Evolutionary conservation across 176 grass and related monocot genomes (phyloP), one percentile per base, ranked within the genome.

Genomic region (Carex cristatella): DNA sequence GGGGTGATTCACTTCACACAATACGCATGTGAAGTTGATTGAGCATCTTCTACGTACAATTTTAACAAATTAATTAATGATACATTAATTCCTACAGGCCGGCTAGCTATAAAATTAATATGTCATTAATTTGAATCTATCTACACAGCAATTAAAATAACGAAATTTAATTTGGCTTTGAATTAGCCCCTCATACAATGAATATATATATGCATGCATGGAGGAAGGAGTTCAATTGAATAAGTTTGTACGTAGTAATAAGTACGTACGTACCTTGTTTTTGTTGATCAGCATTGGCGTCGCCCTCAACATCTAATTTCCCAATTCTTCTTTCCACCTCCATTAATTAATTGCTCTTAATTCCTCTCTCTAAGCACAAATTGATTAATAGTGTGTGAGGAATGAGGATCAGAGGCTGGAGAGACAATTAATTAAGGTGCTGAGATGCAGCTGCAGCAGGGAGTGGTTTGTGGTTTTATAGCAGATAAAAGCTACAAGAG

Each of bases 241-340:
- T 18, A 71, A 72, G 7, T 42, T 7, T 48, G 38, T 13, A 23
- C 23, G 23, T 23, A 23, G 23, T 23, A 23, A 23, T 23, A 23
- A 23, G 23, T 23, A 23, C 23, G 23, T 23, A 23, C 23, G 33
- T 89, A 97, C 95, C 95, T 91, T 83, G 71, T 86, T 91, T 98
- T 85, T 90, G 89, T 70, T 98, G 93, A 7, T 94, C 93, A 18
- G 86, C 88, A 81, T 46, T 81, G 69, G 14, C 67, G 48, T 10
- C 81, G 69, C 74, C 68, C 86, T 93, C 87, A 10, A 83, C 60
- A 74, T 98, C 89, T 70, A 23, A 23, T 23, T 85, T 89, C 63
- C 68, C 88, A 8, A 87, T 79, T 82, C 91, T 90, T 69, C 87
- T 94, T 38, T 93, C 88, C 89, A 87, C 23, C 23, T 23, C 23